Evolutionary conservation across 352 stramenopile genomes (phyloP).

Genomic region (Aphanomyces astaci): DNA sequence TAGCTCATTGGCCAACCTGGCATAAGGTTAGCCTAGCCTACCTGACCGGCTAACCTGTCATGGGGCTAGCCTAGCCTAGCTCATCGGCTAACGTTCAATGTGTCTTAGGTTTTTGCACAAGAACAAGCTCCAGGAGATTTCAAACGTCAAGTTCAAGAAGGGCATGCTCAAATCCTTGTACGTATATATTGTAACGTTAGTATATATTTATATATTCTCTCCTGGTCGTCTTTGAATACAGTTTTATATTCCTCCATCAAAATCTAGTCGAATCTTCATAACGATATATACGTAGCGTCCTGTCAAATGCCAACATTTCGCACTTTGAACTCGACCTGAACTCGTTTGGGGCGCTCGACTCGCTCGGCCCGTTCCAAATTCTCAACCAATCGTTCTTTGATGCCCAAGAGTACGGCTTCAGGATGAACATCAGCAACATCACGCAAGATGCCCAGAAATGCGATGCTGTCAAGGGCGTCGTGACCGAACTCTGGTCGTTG

Average conservation of each 20-base stretch:
- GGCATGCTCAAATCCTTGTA: too few relatives aligned
- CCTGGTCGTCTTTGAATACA: not conserved
- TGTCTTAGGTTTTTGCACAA: too few relatives aligned
- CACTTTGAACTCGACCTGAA: not conserved
- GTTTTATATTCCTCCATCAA: not conserved
- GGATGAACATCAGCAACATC: not conserved
- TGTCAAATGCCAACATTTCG: not conserved
- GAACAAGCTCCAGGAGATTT: too few relatives aligned
- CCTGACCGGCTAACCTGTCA: too few relatives aligned
- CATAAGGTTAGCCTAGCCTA: too few relatives aligned
- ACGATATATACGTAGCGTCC: not conserved
- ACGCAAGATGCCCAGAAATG: not conserved
- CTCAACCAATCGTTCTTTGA: not conserved
- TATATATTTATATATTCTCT: not conserved
- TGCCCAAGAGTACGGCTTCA: not conserved
- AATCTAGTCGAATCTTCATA: not conserved
- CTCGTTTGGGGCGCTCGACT: not conserved
- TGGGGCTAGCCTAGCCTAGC: too few relatives aligned
- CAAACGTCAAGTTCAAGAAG: too few relatives aligned
- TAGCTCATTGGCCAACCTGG: too few relatives aligned
- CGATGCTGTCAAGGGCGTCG: not conserved
- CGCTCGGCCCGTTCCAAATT: not conserved
- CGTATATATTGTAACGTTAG: too few relatives aligned
- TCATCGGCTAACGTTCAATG: too few relatives aligned
- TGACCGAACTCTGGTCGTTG: not conserved